A percentile compares a stretch with the other conserved stretches of the same genome.
phyloP scores from a whole-genome alignment of 2,329 filamentous ascomycete species.

The Paraconiothyrium brasiliense region DNA sequence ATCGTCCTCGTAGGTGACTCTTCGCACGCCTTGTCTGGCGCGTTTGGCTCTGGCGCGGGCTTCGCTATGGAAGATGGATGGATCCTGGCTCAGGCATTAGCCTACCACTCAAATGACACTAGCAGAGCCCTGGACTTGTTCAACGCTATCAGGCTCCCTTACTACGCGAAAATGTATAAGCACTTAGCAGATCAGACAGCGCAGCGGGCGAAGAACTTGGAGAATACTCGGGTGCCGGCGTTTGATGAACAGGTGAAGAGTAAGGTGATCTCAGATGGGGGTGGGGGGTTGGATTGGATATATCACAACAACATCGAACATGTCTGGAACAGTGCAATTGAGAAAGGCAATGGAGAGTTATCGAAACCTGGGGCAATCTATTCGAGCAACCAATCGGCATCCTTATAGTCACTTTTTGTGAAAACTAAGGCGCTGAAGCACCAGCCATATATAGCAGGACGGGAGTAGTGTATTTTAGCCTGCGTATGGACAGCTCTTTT shows the following conservation, averaged over 20 bases:
- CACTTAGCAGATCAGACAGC: slow-evolving; percentile 37
- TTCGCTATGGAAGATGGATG: slow-evolving; percentile 59
- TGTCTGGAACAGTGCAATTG: slow-evolving; percentile 38
- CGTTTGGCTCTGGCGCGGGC: slow-evolving; percentile 57
- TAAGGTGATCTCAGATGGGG: slow-evolving; percentile 44
- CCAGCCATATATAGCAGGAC: too few species aligned
- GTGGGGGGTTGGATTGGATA: slow-evolving; percentile 52
- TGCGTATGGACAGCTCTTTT: too few species aligned
- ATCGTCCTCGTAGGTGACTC: slow-evolving; percentile 65
- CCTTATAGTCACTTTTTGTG: not conserved
- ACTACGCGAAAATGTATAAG: slow-evolving; percentile 54
- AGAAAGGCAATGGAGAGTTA: not conserved
- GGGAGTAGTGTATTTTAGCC: too few species aligned
- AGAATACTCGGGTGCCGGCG: slow-evolving; percentile 27
- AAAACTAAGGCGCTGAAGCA: too few species aligned
- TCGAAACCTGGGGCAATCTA: not conserved
- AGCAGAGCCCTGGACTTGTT: slow-evolving; percentile 50
- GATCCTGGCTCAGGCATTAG: slow-evolving; percentile 51
- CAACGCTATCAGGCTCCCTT: slow-evolving; percentile 52
- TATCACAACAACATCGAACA: slow-evolving; percentile 55
- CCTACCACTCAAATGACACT: slow-evolving; percentile 27
- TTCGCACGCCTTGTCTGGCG: slow-evolving; percentile 63
- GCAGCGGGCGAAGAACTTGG: slow-evolving; percentile 14
- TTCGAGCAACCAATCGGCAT: not conserved
- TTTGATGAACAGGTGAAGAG: slow-evolving; percentile 39